Evolutionary conservation across 306 rosid species (phyloP), one percentile per base, ranked within the genome.

Genomic region (Mimosa pudica): DNA sequence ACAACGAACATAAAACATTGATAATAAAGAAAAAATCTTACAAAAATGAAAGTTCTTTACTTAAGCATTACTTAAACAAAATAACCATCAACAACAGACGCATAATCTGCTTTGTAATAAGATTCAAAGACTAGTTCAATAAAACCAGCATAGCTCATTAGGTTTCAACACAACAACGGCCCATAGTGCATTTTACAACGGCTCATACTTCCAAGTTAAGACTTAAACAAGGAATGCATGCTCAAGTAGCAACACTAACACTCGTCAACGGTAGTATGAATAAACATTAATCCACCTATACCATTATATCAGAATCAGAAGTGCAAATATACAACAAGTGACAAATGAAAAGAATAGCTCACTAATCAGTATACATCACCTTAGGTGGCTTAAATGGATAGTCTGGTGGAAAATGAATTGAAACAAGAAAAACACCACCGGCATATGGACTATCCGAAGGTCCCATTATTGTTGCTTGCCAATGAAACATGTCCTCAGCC

Each of bases 311-410:
- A 32, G 44, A 73, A 47, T 54, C 32, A 36, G 44, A 12, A 54
- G 45, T 24, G 14, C 35, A 67, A 32, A 67, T 38, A 66, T 7
- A 52, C 17, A 38, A 30, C 17, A 38, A 30, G 47, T 46, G 71
- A 30, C 48, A 33, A 81, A 73, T 12, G 62, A 2, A 46, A 12
- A 8, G 2, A 55, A 24, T 13, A 76, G 42, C 66, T 10, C 30
- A 24, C 30, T 24, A 24, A 24, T 24, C 7, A 52, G 6, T 41
- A 60, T 35, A 2, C 12, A 57, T 20, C 68, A 93, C 97, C 95
- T 93, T 93, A 44, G 98, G 98, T 46, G 98, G 98, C 88, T 93
- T 91, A 89, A 93, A 93, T 46, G 98, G 98, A 78, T 93, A 93
- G 78, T 93, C 98, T 0, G 98, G 92, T 66, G 97, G 94, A 41